A percentile compares a stretch with the other conserved stretches of the same genome.
phyloP scores from a whole-genome alignment of 805 yeast genomes.

The Candida insectorum region DNA sequence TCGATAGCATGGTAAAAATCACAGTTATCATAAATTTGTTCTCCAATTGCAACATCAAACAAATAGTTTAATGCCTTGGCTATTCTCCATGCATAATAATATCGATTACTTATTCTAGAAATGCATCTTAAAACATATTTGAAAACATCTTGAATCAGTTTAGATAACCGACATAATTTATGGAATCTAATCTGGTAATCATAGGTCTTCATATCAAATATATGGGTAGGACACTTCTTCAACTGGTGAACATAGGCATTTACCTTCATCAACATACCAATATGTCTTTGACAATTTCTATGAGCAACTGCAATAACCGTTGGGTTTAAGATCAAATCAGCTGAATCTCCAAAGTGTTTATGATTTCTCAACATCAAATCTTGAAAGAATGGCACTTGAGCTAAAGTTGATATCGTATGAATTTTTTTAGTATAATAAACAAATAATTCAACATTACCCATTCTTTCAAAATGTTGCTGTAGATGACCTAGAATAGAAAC shows the following conservation, averaged over 20 bases:
- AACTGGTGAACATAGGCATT: constrained; percentile 19
- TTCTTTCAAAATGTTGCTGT: constrained; percentile 37
- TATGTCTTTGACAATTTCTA: constrained; percentile 23
- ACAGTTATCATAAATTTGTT: constrained; percentile 20
- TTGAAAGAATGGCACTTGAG: constrained; percentile 28
- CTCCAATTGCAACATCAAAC: constrained; percentile 28
- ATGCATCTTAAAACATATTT: constrained; percentile 21
- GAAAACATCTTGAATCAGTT: constrained; percentile 17
- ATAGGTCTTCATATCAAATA: constrained; percentile 10
- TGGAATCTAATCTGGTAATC: constrained; percentile 19
- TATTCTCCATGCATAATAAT: constrained; percentile 68
- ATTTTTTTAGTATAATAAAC: constrained; percentile 32
- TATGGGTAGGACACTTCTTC: constrained; percentile 19
- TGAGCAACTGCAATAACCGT: constrained; percentile 23
- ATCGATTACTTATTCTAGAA: constrained; percentile 49
- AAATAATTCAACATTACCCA: constrained; percentile 22
- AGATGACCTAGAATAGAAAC: constrained; percentile 30
- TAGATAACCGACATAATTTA: constrained; percentile 23
- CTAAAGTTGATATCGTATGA: constrained; percentile 20
- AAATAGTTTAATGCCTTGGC: constrained; percentile 52
- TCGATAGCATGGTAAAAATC: constrained; percentile 6
- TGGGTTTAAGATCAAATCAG: constrained; percentile 43
- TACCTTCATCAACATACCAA: constrained; percentile 22
- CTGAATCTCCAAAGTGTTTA: constrained; percentile 39
- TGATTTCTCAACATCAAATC: constrained; percentile 28